Base-by-base conservation (phyloP, 768 basidiomycete species). In the Kwoniella heveanensis region DNA sequence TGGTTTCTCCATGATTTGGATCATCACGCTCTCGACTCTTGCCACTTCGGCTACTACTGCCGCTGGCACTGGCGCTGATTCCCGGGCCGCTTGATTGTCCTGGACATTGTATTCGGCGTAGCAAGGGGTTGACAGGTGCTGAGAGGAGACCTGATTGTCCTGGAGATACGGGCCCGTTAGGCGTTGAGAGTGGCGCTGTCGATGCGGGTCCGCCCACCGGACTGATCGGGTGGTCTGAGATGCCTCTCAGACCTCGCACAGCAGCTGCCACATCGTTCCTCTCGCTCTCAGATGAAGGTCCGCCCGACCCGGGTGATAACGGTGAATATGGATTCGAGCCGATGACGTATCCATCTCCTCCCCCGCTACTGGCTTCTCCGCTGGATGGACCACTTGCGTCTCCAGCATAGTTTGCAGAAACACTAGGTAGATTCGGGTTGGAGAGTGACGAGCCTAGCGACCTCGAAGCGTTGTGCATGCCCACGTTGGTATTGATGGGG, bases 201-300 rank as follows among this genome's bases (percentile, higher is more conserved):
- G 24, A 21, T 47, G n/a, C n/a, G n/a, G n/a, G n/a, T n/a, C n/a
- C n/a, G n/a, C n/a, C n/a, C n/a, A n/a, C 39, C 15, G 39, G 39
- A 44, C 39, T 44, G 6, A 17, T 44, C 8, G 9, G 8, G 39
- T 44, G 39, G 15, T 44, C 9, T 60, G 44, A 30, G 2, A 52
- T 52, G 1, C 54, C 49, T 51, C 54, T 47, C 4, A 64, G 39
- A 26, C 62, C 63, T 26, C 61, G n/a, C 21, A 68, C 60, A 30
- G 60, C 67, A 47, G 51, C n/a, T 2, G 60, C 67, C 2, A 68
- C 67, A 29, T 68, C 67, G 13, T 62, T 54, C 46, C 54, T 51
- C 37, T 57, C 39, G 1, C 46, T 51, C 30, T 27, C 51, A 27
- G 2, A 15, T 24, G 17, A 10, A 10, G 39, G 39, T 17, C 24